phyloP scores from a whole-genome alignment of 1,284 basidiomycete species.

The Apiotrichum mycotoxinovorans region DNA sequence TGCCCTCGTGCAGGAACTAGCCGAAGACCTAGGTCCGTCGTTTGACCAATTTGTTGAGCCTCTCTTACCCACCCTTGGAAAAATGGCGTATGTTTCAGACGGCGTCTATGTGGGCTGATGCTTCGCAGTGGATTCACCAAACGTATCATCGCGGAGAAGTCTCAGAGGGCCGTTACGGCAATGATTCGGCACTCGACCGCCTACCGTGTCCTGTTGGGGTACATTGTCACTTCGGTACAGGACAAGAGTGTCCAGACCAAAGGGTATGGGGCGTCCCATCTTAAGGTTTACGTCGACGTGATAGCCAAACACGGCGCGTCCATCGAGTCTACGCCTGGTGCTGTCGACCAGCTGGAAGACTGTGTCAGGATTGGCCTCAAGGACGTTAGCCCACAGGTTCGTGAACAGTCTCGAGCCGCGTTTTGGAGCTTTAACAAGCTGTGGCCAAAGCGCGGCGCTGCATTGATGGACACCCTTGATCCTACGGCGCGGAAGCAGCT shows the following conservation, averaged over 20 bases:
- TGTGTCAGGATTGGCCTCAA: constrained; percentile 66
- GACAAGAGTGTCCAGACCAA: constrained; percentile 83
- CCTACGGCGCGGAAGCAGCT: constrained; percentile 70
- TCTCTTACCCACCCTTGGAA: constrained; percentile 69
- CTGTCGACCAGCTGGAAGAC: constrained; percentile 67
- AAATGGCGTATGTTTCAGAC: constrained; percentile 59
- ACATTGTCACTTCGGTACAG: constrained; percentile 68
- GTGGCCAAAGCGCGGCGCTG: constrained; percentile 67
- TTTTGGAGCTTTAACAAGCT: constrained; percentile 78
- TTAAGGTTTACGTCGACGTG: constrained; percentile 68
- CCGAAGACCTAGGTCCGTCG: constrained; percentile 62
- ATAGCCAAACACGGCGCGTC: constrained; percentile 63
- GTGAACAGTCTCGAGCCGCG: constrained; percentile 65
- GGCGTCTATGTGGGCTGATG: not conserved
- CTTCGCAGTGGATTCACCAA: constrained; percentile 68
- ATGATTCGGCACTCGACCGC: constrained; percentile 70
- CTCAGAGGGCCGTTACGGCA: constrained; percentile 67
- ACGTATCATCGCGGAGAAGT: constrained; percentile 82
- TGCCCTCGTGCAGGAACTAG: constrained; percentile 72
- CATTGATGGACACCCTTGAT: constrained; percentile 69
- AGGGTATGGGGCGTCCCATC: constrained; percentile 62
- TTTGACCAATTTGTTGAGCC: constrained; percentile 75
- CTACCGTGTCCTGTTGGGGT: constrained; percentile 65
- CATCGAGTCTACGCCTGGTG: constrained; percentile 61
- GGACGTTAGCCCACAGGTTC: constrained; percentile 51